Base-by-base conservation (phyloP, 2,329 filamentous ascomycete genomes). In the Bipolaris cookei region DNA sequence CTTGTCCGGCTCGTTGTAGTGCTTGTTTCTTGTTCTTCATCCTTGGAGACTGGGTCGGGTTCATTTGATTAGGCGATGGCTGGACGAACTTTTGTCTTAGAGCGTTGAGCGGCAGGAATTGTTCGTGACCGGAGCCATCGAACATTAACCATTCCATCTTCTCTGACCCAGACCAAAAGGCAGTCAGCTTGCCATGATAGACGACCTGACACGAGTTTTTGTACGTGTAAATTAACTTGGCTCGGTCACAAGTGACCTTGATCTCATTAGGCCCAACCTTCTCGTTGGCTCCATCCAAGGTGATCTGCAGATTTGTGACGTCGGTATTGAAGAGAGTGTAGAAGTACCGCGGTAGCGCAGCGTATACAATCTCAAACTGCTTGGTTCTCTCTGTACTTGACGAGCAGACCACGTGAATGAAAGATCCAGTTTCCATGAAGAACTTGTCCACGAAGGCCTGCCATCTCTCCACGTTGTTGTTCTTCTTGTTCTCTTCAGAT, bases 161-260 rank as follows among this genome's bases (percentile, higher is more conserved):
- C 60, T 92, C 89, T 8, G 69, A 68, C 35, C 90, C 85, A 7
- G 96, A 90, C 71, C 97, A 96, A 59, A 91, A 86, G 1, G 89
- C 92, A 46, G 88, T 87, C 23, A 98, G 79, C 4, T 83, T 87
- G 41, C 94, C 94, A n/a, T 82, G 86, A 8, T 90, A 88, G 47
- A 96, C 87, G 37, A 96, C 82, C 73, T 95, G 92, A 58, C 89
- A 90, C 50, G 89, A 90, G 61, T 90, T 91, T 49, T 90, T 86
- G 70, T 94, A 97, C 86, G 91, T 96, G 73, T 97, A 96, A 4
- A 95, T 89, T 55, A 98, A 86, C 69, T 87, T 95, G 23, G 92
- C 88, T 68, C 87, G 90, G 21, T 81, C 80, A 70, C 91, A 92
- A 66, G 91, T 89, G 20, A 97, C 88, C 65, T 88, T 88, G 68